Percentiles rank a stretch among this genome's conserved stretches.
These are phyloP conservation scores for Gnomoniopsis sp. DNA, from an alignment of 2,329 filamentous ascomycete species.

Conservation along the genomic window DNA sequence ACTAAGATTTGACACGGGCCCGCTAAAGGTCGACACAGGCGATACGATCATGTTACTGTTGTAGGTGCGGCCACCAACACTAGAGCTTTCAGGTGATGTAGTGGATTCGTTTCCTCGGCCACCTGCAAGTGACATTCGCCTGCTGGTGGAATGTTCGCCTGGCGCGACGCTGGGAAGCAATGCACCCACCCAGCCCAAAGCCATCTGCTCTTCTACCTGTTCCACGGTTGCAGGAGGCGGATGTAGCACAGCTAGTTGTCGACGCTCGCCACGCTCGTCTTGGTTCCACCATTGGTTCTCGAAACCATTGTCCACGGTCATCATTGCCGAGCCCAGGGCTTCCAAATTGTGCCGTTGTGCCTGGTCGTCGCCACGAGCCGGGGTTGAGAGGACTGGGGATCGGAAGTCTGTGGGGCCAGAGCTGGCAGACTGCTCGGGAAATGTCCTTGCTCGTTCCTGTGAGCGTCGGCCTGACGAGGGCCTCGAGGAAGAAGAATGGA, in stretches of 20 bases:
- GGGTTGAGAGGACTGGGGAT: slow-evolving; percentile 22
- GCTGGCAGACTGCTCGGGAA: slow-evolving; percentile 12
- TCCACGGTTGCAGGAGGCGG: slow-evolving; percentile 23
- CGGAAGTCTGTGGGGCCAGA: slow-evolving; percentile 22
- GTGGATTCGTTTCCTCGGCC: slow-evolving; percentile 19
- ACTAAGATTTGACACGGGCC: slow-evolving; percentile 26
- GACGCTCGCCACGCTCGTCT: slow-evolving; percentile 33
- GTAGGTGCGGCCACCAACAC: neutral
- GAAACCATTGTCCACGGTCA: slow-evolving; percentile 57
- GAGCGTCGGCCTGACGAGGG: neutral
- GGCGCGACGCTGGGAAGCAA: slow-evolving; percentile 13
- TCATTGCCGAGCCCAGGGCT: slow-evolving; percentile 48
- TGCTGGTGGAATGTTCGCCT: neutral
- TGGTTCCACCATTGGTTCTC: slow-evolving; percentile 58
- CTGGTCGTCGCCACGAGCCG: slow-evolving; percentile 29
- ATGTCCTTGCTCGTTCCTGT: neutral
- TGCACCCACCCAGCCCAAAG: slow-evolving; percentile 28
- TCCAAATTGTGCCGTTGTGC: slow-evolving; percentile 39
- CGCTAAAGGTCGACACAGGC: slow-evolving; percentile 32
- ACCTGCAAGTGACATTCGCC: slow-evolving; percentile 28
- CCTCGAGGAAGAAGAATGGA: neutral
- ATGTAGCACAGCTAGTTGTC: slow-evolving; percentile 22
- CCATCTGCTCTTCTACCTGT: slow-evolving; percentile 20
- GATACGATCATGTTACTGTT: slow-evolving; percentile 32
- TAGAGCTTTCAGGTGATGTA: slow-evolving; percentile 14